Evolutionary conservation across 2,329 filamentous ascomycete species (phyloP).

Genomic region (Epichloe sp.): DNA sequence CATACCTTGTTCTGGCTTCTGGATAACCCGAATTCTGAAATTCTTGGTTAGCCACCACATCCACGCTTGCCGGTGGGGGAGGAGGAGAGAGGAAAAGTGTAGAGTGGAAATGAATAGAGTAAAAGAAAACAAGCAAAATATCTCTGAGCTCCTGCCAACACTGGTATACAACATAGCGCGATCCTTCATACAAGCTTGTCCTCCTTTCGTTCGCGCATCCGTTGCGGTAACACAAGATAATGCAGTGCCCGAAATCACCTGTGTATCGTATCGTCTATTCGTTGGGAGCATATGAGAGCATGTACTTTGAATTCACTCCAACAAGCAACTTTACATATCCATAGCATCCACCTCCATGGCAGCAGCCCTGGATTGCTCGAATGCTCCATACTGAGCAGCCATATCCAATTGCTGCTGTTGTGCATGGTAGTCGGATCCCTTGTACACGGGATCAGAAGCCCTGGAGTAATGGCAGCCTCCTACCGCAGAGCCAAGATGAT

Average conservation of each 20-base stretch:
- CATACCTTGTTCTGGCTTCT: constrained; percentile 1
- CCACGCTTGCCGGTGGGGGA: not conserved
- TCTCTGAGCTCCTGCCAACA: not conserved
- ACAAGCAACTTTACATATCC: constrained; percentile 23
- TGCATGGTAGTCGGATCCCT: constrained; percentile 27
- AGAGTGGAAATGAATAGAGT: not conserved
- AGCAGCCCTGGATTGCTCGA: constrained; percentile 32
- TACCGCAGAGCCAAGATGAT: constrained; percentile 28
- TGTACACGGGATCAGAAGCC: constrained; percentile 60
- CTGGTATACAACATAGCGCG: not conserved
- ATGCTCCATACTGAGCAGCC: constrained; percentile 56
- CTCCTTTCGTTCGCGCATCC: not conserved
- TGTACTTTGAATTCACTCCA: not conserved
- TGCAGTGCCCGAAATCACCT: not conserved
- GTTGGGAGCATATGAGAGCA: not conserved
- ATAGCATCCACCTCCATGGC: constrained; percentile 34
- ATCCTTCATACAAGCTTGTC: not conserved
- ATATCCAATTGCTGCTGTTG: constrained; percentile 43
- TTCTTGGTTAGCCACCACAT: constrained; percentile 2
- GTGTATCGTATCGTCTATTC: not conserved
- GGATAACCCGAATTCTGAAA: constrained; percentile 2
- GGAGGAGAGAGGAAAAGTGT: not conserved
- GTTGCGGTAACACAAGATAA: not conserved
- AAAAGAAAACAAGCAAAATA: not conserved
- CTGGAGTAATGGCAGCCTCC: constrained; percentile 33